Evolutionary conservation across 202 grass and related monocot genomes (phyloP), one percentile per base, ranked within the genome.

Genomic region (Panicum virgatum): DNA sequence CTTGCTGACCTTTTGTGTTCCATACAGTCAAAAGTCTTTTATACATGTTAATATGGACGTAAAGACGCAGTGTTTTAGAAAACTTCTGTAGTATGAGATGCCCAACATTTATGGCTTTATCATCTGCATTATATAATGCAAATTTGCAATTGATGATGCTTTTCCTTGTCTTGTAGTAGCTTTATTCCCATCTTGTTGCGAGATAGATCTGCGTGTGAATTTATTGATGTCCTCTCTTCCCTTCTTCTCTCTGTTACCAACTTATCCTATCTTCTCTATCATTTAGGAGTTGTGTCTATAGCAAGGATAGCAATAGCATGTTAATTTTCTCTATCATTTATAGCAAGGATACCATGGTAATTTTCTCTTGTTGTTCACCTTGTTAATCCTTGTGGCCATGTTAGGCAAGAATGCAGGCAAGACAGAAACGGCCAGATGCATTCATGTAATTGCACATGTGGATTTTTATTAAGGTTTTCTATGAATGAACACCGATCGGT

Each of bases 341-440:
- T 34, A 4, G 32, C 32, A 34, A 34, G 32, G 3, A 34, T 34
- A 34, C 2, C 5, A 38, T 36, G 47, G 29, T 7, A 5, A 38
- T 54, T 73, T 73, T 37, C 47, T 54, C 47, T 54, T 54, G 27
- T 30, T 37, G 12, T 73, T 13, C 27, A 36, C 70, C 48, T 73
- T 73, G 16, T 46, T 77, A 53, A 70, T 68, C 53, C 61, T 36
- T 52, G 0, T 34, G 20, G 58, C 58, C 43, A 80, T 80, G 12
- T 34, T 22, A 20, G 38, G 12, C 58, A 70, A 76, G 69, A 84
- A 66, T 61, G 67, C n/a, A 62, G 51, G 25, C 23, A 88, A 69
- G 69, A 34, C 12, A 79, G 27, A 66, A 25, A 79, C 67, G 32
- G n/a, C 25, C 70, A 83, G 73, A 64, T 67, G 25, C 82, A 75